Evolutionary conservation across 352 stramenopile genomes (phyloP), one percentile per base, ranked within the genome.

Genomic region (Globisporangium megalacanthum): DNA sequence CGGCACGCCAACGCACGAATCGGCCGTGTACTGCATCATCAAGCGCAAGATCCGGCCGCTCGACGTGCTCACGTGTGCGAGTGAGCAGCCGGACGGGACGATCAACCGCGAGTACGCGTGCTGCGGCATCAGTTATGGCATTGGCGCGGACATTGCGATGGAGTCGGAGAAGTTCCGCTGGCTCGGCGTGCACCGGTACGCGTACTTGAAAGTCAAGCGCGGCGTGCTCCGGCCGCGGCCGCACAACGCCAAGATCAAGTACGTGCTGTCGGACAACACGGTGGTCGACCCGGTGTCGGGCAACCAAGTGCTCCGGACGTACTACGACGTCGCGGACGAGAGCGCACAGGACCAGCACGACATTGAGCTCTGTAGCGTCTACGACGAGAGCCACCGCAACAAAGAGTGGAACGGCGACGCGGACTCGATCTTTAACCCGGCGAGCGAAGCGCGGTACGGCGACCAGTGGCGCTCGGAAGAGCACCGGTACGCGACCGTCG

Each of bases 31-130:
- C 63, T 88, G 79, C 63, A 81, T 89, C 61, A 85, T 92, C 48
- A 89, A 86, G 65, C 79, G 79, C 58, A 90, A 92, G 69, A 89
- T 92, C 41, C 79, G 82, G 1, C 78, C 82, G 36, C 59, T 92
- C 8, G 82, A 92, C 54, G 82, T 89, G 22, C 67, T 89, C 41
- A 70, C 82, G 1, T 82, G 74, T 55, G 68, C 86, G 36, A 72
- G 67, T 13, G 72, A 73, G 42, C 70, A 72, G 49, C 58, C 66
- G 0, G 76, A 85, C 47, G 78, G 77, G 8, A 56, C 70, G 3
- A 79, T 64, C 29, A 75, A 70, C 25, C 76, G 79, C 17, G 79
- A 84, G 56, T 92, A 88, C 61, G 77, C 79, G 8, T 92, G 76
- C 67, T 90, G 79, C 46, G 82, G 82, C 65, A 68, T 89, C 11